Evolutionary conservation across 2,329 filamentous ascomycete species (phyloP), one percentile per base, ranked within the genome.

Genomic region (Ceratocystiopsis sp.): DNA sequence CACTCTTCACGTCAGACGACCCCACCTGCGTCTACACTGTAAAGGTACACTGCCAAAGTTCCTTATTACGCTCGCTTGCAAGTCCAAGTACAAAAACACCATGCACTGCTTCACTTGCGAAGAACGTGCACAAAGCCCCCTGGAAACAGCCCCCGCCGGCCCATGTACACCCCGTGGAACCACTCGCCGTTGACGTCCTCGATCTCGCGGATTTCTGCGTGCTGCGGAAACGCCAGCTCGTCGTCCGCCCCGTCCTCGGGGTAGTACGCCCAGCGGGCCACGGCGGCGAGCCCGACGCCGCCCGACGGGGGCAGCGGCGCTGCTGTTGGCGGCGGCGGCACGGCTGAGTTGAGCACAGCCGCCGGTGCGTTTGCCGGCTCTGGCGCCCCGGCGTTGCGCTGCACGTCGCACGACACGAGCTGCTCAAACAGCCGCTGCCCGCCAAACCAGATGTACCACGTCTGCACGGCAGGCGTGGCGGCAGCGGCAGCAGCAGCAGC

Each of bases 101-200:
- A n/a, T n/a, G n/a, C n/a, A 7, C 19, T 7, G 19, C 19, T 7
- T 29, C 21, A 38, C 8, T 38, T 29, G 5, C 37, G 17, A 1
- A 46, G 21, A 15, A 48, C 17, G 33, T 40, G 38, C 21, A 86
- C 82, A 66, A 89, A 89, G 9, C 75, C 72, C 8, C 78, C 78
- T 5, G 87, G 87, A 55, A 95, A 93, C 50, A 95, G 53, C 0
- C 85, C 87, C 52, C 75, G 78, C 19, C 63, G 65, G 0, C 85
- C 86, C 62, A 85, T 86, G 65, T 93, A 95, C 25, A 77, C 76
- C 0, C 89, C 89, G 62, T 80, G 81, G 54, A 73, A 86, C 87
- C 87, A 96, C 57, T 94, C 86, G 16, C 80, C 83, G 57, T 94
- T 94, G 40, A 93, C 75, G 58, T 91, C 82, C 57, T 89, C 80